Evolutionary conservation across 306 rosid genomes (phyloP).

Genomic region (Vigna nakashimae): DNA sequence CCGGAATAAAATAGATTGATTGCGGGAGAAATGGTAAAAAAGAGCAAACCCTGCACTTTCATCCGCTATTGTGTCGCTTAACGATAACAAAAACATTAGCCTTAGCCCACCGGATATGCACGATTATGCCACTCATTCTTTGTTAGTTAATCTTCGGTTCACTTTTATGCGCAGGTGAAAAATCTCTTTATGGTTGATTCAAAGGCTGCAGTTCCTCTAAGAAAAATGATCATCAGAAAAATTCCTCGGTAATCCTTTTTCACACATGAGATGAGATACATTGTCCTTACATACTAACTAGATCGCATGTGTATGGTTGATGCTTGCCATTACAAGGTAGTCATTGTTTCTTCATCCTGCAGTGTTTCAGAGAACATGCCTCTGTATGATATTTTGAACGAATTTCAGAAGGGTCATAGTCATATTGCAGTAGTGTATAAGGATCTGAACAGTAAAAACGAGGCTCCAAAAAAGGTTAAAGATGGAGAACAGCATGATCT

Average conservation of each 20-base stretch:
- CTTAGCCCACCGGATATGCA: neutral
- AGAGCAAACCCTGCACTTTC: constrained; percentile 12
- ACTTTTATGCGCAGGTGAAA: constrained; percentile 71
- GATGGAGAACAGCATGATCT: constrained; percentile 55
- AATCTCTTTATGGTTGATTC: constrained; percentile 87
- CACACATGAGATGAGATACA: constrained; percentile 15
- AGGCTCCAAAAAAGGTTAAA: constrained; percentile 50
- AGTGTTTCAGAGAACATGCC: constrained; percentile 99
- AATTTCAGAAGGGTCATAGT: constrained; percentile 99
- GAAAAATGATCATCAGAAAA: constrained; percentile 85
- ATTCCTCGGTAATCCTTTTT: constrained; percentile 79
- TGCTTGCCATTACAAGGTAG: constrained; percentile 27
- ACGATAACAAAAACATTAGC: neutral
- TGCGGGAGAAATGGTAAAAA: constrained; percentile 5
- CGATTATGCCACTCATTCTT: constrained; percentile 11
- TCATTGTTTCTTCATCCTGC: constrained; percentile 44
- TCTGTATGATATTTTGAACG: constrained; percentile 90
- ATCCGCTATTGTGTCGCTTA: neutral
- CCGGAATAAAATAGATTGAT: constrained; percentile 21
- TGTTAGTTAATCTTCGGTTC: constrained; percentile 26
- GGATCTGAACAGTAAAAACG: constrained; percentile 68
- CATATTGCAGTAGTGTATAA: constrained; percentile 95
- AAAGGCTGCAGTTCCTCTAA: constrained; percentile 68
- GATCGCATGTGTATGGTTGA: constrained; percentile 3
- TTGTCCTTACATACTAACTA: constrained; percentile 23